phyloP scores from a whole-genome alignment of 345 rosid species.

The Brassica incana region DNA sequence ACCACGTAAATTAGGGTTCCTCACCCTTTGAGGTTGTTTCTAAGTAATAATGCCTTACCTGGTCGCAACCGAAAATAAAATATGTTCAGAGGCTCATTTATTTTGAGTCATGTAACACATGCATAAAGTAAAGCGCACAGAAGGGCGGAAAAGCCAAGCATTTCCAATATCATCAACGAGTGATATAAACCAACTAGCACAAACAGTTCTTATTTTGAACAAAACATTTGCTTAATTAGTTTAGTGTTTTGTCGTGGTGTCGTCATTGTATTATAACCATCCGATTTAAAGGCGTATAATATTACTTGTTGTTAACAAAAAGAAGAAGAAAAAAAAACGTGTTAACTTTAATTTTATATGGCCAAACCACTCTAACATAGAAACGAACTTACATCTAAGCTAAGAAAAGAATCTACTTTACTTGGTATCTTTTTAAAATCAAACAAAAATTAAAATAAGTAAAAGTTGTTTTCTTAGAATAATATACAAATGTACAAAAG shows the following conservation, averaged over 20 bases:
- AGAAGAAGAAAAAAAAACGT: not conserved
- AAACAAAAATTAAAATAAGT: not conserved
- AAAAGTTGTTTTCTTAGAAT: not conserved
- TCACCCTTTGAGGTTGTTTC: not conserved
- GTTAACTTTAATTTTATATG: not conserved
- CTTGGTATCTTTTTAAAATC: slow-evolving; percentile 12
- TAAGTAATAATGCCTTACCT: not conserved
- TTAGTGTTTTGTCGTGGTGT: not conserved
- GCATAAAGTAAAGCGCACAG: not conserved
- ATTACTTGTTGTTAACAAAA: not conserved
- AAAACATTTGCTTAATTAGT: not conserved
- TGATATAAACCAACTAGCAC: not conserved
- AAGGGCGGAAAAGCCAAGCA: not conserved
- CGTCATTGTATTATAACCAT: not conserved
- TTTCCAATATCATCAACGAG: not conserved
- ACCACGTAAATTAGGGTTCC: not conserved
- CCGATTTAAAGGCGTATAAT: not conserved
- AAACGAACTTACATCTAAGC: slow-evolving; percentile 28
- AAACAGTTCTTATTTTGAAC: not conserved
- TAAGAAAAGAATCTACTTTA: slow-evolving; percentile 44
- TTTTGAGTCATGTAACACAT: not conserved
- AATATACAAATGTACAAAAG: not conserved
- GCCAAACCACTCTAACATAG: slow-evolving; percentile 11
- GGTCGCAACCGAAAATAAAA: not conserved
- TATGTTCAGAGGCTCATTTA: not conserved